phyloP scores from a whole-genome alignment of 2,329 filamentous ascomycete species.

The Camillea tinctor region DNA sequence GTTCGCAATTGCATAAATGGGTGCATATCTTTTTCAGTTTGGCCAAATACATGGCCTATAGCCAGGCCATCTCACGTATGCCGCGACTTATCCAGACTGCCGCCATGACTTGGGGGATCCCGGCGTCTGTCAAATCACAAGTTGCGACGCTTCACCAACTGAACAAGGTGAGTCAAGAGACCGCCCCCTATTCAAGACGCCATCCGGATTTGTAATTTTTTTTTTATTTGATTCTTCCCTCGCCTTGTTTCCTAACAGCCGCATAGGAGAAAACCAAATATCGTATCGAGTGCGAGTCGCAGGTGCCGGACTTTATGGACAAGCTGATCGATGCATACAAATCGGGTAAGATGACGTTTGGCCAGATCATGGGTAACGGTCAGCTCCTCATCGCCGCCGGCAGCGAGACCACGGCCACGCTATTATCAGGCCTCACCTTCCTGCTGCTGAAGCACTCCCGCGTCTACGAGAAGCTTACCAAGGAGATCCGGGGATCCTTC shows the following conservation, averaged over 20 bases:
- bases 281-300: conserved; percentile 11
- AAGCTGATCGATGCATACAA: conserved; percentile 20
- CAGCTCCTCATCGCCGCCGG: conserved; percentile 23
- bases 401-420: conserved; percentile 21
- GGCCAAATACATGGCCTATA: neutral
- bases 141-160: too few species aligned
- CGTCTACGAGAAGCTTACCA: conserved; percentile 27
- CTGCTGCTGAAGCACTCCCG: conserved; percentile 25
- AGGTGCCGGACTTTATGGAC: conserved; percentile 20
- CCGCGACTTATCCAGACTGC: conserved; percentile 1
- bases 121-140: too few species aligned
- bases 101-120: neutral
- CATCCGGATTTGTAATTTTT: too few species aligned
- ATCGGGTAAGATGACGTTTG: conserved; percentile 12
- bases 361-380: conserved; percentile 15
- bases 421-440: conserved; percentile 16
- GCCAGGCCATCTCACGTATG: conserved; percentile 3
- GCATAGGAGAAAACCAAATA: conserved; percentile 14
- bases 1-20: conserved; percentile 5
- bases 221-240: too few species aligned
- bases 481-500: conserved; percentile 38
- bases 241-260: too few species aligned
- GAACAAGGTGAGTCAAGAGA: too few species aligned
- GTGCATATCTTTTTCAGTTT: conserved; percentile 5
- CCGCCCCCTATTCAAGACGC: neutral